Evolutionary conservation across 108 stramenopile genomes (phyloP), one percentile per base, ranked within the genome.

Genomic region (Epithemia pelagica): DNA sequence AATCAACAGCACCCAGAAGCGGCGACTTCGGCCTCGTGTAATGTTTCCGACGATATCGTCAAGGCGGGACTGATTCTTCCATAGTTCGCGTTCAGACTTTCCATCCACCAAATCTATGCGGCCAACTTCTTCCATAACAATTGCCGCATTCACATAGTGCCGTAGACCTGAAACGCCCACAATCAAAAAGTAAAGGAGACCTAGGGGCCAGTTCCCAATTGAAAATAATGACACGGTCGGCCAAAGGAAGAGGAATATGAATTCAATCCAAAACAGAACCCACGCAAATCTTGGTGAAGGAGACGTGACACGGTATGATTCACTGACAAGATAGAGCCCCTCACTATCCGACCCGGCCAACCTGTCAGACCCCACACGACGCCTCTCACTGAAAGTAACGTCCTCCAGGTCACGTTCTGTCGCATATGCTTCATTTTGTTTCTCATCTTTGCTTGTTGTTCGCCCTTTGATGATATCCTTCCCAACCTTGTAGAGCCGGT

Each of bases 221-320:
- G 30, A 15, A 32, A 79, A 75, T 54, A 88, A 74, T 20, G 61
- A 64, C 8, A 61, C 57, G n/a, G 73, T 54, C 18, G 88, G 88
- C 63, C 71, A 84, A 0, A 84, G 10, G 62, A 82, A 82, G n/a
- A 84, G 60, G 32, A 89, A 56, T 24, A 57, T 10, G 27, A 84
- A 32, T 74, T 89, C 84, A 33, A 84, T 15, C 0, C 59, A 28
- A 25, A 82, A 65, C 37, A 72, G 59, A 3, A 67, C 25, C 59
- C 76, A 83, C 65, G 84, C 85, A 26, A 76, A 74, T 54, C 61
- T 59, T n/a, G 52, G 61, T 19, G 79, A 79, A 23, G 88, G 76
- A 53, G 78, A 58, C 0, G 73, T 74, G 15, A 82, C 67, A 1
- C 69, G 60, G 1, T 71, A 70, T 2, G 37, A 60, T 70, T 88